These are phyloP conservation scores for Fusarium mangiferae DNA, from an alignment of 2,329 filamentous ascomycete genomes.

Conservation along the genomic window DNA sequence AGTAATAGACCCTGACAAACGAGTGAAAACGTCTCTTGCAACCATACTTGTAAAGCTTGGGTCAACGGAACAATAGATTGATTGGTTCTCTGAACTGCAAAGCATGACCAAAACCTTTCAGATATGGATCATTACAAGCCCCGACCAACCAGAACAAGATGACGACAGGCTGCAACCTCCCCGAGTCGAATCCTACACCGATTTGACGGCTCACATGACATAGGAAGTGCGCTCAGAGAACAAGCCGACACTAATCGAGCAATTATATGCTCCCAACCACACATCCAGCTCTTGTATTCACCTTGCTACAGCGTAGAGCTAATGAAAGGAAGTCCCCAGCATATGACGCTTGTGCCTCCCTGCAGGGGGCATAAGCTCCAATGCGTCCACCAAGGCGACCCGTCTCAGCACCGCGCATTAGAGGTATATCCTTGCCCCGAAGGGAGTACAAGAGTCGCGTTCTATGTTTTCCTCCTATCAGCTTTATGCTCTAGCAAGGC, in stretches of 20 bases:
- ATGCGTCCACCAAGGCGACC: background rate
- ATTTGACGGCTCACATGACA: background rate
- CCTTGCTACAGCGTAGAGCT: background rate
- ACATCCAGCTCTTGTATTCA: background rate
- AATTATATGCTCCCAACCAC: background rate
- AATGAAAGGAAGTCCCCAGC: fast-evolving
- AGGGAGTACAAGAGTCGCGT: background rate
- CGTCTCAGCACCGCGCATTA: background rate
- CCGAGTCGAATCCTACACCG: background rate
- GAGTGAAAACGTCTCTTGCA: no score
- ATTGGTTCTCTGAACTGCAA: no score
- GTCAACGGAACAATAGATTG: no score
- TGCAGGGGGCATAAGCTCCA: background rate
- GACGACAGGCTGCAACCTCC: background rate
- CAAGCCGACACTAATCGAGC: background rate
- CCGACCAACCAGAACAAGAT: background rate
- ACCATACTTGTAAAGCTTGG: no score
- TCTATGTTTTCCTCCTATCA: background rate
- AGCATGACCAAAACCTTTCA: no score
- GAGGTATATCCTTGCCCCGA: fast-evolving
- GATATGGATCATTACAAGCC: no score
- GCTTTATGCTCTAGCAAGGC: background rate
- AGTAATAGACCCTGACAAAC: no score
- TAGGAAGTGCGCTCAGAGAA: background rate
- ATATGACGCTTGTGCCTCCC: background rate